Evolutionary conservation across 2,329 filamentous ascomycete genomes (phyloP), one percentile per base, ranked within the genome.

Genomic region (Colletotrichum kahawae): DNA sequence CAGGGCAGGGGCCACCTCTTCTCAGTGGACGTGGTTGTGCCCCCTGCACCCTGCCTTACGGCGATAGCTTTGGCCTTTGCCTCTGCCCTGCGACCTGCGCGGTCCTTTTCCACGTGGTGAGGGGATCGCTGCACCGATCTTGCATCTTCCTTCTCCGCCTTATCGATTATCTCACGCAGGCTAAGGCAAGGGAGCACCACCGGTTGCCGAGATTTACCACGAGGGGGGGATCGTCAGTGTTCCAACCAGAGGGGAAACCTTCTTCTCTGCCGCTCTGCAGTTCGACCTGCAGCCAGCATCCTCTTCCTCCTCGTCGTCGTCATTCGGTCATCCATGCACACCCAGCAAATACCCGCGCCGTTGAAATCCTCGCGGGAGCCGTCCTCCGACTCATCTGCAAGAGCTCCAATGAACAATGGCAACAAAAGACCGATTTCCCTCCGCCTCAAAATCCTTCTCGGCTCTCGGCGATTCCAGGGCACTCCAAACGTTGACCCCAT

Each of bases 21-120:
- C 43, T 51, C 43, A 51, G 43, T 48, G 43, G 43, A 48, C 43
- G 43, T 43, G 8, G 36, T 18, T n/a, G 18, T 51, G 43, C 54
- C 36, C 16, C 38, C n/a, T 38, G 14, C 34, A 43, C 4, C 38
- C 18, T 70, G 31, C 29, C 13, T 48, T 48, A 24, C 24, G 24
- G n/a, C n/a, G n/a, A 24, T 24, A 48, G 43, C 66, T 34, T 14
- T n/a, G 67, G n/a, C 18, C 38, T 18, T 31, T n/a, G 64, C 16
- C 60, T 14, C 12, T 57, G 16, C 18, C 38, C 21, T 36, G 31
- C 51, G 16, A 54, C 64, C 27, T 36, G 31, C 18, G 14, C 31
- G 33, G 33, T 34, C 21, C 14, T 43, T 24, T 48, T 7, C 72
- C 72, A 72, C 72, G 68, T 75, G 72, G 62, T 51, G 69, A 21